Conservation (phyloP, 179 eudicot species). For the Spergularia azorica region DNA sequence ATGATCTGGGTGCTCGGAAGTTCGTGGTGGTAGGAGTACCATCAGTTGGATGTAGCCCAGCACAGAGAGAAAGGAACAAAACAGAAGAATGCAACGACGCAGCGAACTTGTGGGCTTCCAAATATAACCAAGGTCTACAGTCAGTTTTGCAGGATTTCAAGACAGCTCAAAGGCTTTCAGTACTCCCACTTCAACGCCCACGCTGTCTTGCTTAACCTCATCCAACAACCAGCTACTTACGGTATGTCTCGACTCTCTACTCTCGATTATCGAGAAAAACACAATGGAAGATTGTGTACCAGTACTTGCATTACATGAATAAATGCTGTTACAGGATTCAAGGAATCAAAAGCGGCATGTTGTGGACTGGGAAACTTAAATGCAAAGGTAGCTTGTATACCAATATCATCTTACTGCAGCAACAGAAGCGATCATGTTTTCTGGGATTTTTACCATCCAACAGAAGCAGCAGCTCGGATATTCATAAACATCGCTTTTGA, state of each 20-base stretch:
- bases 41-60: conserved; percentile 70
- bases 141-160: conserved; percentile 39
- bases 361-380: conserved; percentile 70
- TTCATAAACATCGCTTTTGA: conserved; percentile 39
- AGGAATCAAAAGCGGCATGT: conserved; percentile 62
- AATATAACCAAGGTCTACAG: conserved; percentile 52
- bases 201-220: conserved; percentile 38
- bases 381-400: conserved; percentile 54
- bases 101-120: conserved; percentile 50
- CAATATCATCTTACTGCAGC: conserved; percentile 52
- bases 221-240: conserved; percentile 52
- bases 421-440: conserved; percentile 65
- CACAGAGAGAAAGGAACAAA: conserved; percentile 43
- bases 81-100: conserved; percentile 54
- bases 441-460: conserved; percentile 87
- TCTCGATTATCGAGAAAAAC: neutral
- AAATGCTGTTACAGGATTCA: conserved; percentile 54
- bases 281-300: no score
- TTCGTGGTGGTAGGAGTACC: conserved; percentile 47
- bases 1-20: conserved; percentile 72
- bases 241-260: conserved; percentile 39
- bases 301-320: neutral
- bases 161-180: conserved; percentile 40
- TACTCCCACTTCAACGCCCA: conserved; percentile 60
- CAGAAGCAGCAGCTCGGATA: conserved; percentile 49